These are phyloP conservation scores for Aquilaria sinensis DNA, from an alignment of 345 rosid genomes.

Conservation along the genomic window DNA sequence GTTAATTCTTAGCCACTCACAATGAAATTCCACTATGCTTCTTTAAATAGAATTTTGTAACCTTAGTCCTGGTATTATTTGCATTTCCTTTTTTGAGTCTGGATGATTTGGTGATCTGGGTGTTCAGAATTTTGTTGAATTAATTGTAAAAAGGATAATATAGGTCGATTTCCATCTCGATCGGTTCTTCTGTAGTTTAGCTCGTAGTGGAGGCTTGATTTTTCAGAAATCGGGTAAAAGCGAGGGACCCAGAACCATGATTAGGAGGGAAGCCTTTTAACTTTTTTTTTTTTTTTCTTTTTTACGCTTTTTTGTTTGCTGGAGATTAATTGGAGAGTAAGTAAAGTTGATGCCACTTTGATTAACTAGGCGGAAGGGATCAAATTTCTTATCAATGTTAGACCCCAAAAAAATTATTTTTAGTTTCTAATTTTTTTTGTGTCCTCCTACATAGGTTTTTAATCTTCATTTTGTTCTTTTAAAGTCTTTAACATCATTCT, in stretches of 20 bases:
- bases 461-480: too few species aligned
- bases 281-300: neutral
- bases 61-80: neutral
- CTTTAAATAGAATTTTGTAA: neutral
- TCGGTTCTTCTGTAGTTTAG: constrained; percentile 3
- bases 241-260: neutral
- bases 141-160: constrained; percentile 23
- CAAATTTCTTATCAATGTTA: too few species aligned
- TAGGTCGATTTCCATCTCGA: too few species aligned
- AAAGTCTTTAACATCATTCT: too few species aligned
- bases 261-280: constrained; percentile 1
- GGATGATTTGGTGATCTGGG: constrained; percentile 5
- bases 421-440: too few species aligned
- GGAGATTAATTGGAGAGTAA: constrained; percentile 19
- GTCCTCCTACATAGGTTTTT: too few species aligned
- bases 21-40: neutral
- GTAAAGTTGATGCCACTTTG: constrained; percentile 16
- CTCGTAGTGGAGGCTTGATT: constrained; percentile 2
- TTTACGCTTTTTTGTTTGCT: neutral
- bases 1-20: constrained; percentile 25
- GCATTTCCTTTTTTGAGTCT: neutral
- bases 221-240: neutral
- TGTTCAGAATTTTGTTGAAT: constrained; percentile 11
- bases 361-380: too few species aligned
- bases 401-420: too few species aligned